Conservation (phyloP, 352 stramenopile genomes). For the Pythium scleroteichum region DNA sequence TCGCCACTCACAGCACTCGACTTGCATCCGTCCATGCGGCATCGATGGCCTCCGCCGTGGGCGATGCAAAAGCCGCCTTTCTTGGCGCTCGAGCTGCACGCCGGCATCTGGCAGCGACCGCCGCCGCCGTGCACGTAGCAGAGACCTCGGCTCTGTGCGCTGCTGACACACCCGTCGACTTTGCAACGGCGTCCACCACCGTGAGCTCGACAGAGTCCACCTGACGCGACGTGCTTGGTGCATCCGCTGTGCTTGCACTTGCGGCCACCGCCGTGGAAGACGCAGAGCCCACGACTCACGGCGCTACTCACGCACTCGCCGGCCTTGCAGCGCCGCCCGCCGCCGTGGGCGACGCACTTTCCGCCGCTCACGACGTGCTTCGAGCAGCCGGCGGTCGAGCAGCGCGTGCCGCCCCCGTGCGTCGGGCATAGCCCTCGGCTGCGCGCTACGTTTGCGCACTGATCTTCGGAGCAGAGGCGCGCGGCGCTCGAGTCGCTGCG, state of each 20-base stretch:
- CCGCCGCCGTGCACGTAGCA: conserved; percentile 86
- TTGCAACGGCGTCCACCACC: conserved; percentile 79
- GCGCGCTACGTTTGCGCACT: conserved; percentile 46
- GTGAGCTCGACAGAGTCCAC: conserved; percentile 79
- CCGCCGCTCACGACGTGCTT: conserved; percentile 73
- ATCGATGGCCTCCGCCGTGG: conserved; percentile 82
- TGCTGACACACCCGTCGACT: conserved; percentile 74
- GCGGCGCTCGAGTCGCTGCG: conserved; percentile 5
- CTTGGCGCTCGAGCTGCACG: conserved; percentile 80
- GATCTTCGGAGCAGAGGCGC: conserved; percentile 21
- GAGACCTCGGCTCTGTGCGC: conserved; percentile 74
- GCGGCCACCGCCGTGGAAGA: conserved; percentile 67
- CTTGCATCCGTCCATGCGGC: conserved; percentile 65
- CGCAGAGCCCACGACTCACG: conserved; percentile 60
- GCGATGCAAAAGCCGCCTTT: conserved; percentile 86
- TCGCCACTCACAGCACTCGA: conserved; percentile 79
- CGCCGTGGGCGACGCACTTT: conserved; percentile 66
- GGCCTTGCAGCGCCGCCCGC: conserved; percentile 50
- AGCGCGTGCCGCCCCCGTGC: conserved; percentile 66
- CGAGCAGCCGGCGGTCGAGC: conserved; percentile 40
- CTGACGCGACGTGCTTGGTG: conserved; percentile 77
- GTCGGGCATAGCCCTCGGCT: conserved; percentile 60
- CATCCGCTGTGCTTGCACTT: conserved; percentile 70
- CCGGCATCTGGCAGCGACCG: conserved; percentile 69
- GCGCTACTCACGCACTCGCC: conserved; percentile 48